These are phyloP conservation scores for Tephrocybe sp. DNA, from an alignment of 768 basidiomycete genomes.

Conservation along the genomic window DNA sequence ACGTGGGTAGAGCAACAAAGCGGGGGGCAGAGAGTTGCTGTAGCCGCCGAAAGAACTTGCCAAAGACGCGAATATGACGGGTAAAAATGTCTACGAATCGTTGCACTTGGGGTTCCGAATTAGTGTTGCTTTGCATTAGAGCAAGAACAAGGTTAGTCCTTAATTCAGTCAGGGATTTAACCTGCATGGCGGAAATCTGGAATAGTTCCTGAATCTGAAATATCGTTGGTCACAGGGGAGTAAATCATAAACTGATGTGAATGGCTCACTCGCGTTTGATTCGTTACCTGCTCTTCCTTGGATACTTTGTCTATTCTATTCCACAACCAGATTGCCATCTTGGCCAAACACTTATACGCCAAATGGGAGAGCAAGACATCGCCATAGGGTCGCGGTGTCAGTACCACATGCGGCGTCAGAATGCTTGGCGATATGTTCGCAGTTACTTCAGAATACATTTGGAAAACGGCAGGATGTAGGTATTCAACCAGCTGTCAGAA, in stretches of 20 bases:
- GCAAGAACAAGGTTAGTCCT: conserved; percentile 53
- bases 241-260: not conserved
- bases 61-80: conserved; percentile 67
- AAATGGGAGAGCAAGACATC: conserved; percentile 59
- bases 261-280: conserved; percentile 52
- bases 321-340: conserved; percentile 75
- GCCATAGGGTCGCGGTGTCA: conserved; percentile 31
- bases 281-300: conserved; percentile 40
- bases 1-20: conserved; percentile 63
- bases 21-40: conserved; percentile 58
- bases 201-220: conserved; percentile 62
- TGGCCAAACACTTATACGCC: conserved; percentile 71
- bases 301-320: conserved; percentile 41
- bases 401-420: conserved; percentile 44
- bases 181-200: conserved; percentile 51
- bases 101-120: conserved; percentile 31
- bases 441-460: conserved; percentile 59
- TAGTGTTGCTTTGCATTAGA: conserved; percentile 28
- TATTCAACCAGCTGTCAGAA: conserved; percentile 43
- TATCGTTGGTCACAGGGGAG: conserved; percentile 5
- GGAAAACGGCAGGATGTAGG: conserved; percentile 52
- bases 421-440: conserved; percentile 34
- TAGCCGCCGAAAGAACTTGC: conserved; percentile 77
- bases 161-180: conserved; percentile 53
- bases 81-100: conserved; percentile 58